These are phyloP conservation scores for Purshia tridentata DNA, from an alignment of 306 rosid genomes.

Conservation along the genomic window DNA sequence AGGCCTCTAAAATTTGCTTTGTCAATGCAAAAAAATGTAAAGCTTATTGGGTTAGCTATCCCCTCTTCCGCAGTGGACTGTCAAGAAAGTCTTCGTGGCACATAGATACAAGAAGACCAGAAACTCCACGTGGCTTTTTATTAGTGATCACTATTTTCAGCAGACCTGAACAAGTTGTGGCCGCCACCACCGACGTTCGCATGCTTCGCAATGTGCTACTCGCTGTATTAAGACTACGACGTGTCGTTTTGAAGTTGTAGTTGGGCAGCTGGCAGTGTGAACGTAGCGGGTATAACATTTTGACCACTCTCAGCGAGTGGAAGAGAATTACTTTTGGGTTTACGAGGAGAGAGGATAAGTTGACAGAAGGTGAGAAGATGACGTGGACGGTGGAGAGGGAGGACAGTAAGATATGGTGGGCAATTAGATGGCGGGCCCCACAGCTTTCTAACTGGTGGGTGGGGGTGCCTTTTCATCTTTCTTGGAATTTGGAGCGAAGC, in stretches of 20 bases:
- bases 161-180: conserved; percentile 10
- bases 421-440: conserved; percentile 3
- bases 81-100: conserved; percentile 5
- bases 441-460: neutral
- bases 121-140: conserved; percentile 29
- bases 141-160: conserved; percentile 24
- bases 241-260: conserved; percentile 6
- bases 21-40: conserved; percentile 29
- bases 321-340: neutral
- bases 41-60: conserved; percentile 24
- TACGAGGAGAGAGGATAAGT: conserved; percentile 21
- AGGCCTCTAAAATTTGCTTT: conserved; percentile 23
- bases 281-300: neutral
- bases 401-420: neutral
- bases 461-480: neutral
- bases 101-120: conserved; percentile 9
- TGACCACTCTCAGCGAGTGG: neutral
- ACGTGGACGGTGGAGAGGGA: conserved; percentile 37
- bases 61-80: conserved; percentile 15
- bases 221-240: neutral
- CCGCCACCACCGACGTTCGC: neutral
- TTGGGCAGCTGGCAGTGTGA: neutral
- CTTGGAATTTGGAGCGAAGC: conserved; percentile 18
- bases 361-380: conserved; percentile 5
- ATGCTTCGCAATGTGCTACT: neutral